A percentile compares a stretch with the other conserved stretches of the same genome.
These are phyloP conservation scores for Trichosporon sp. DNA, from an alignment of 1,284 basidiomycete genomes.

Conservation along the genomic window DNA sequence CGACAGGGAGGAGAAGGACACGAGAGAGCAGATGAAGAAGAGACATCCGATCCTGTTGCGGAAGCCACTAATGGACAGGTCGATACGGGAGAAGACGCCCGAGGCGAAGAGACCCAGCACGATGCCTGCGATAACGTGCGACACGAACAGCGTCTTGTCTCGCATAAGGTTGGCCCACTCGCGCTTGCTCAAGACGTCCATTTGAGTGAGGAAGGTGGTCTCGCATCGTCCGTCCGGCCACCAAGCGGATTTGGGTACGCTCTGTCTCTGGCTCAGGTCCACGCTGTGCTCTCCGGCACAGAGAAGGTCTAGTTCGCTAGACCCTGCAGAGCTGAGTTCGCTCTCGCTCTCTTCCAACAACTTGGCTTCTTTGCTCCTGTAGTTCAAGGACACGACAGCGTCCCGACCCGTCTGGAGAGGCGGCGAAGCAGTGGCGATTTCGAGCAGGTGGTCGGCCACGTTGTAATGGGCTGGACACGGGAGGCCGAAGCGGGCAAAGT, in stretches of 20 bases:
- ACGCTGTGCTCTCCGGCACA: background rate
- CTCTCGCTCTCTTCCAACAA: background rate
- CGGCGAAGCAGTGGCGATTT: conserved; percentile 69
- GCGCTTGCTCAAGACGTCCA: conserved; percentile 73
- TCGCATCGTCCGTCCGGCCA: conserved; percentile 36
- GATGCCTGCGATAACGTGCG: conserved; percentile 70
- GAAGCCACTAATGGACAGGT: conserved; percentile 80
- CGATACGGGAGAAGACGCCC: conserved; percentile 78
- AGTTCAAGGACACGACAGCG: background rate
- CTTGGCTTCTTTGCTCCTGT: background rate
- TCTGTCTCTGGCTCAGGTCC: background rate
- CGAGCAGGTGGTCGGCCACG: conserved; percentile 83
- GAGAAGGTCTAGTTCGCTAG: background rate
- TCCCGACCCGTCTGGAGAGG: conserved; percentile 17
- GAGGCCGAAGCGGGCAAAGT: conserved; percentile 63
- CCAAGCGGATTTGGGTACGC: conserved; percentile 4
- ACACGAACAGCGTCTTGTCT: conserved; percentile 77
- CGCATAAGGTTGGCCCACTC: conserved; percentile 79
- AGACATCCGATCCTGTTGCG: conserved; percentile 81
- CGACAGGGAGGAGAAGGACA: conserved; percentile 83
- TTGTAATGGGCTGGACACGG: conserved; percentile 75
- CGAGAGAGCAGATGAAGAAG: conserved; percentile 84
- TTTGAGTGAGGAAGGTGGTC: conserved; percentile 80
- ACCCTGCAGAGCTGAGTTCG: background rate
- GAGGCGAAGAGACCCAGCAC: conserved; percentile 78